Percentiles rank a stretch among this genome's conserved stretches.
phyloP scores from a whole-genome alignment of 2,329 filamentous ascomycete genomes.

The Volutella citrinella region DNA sequence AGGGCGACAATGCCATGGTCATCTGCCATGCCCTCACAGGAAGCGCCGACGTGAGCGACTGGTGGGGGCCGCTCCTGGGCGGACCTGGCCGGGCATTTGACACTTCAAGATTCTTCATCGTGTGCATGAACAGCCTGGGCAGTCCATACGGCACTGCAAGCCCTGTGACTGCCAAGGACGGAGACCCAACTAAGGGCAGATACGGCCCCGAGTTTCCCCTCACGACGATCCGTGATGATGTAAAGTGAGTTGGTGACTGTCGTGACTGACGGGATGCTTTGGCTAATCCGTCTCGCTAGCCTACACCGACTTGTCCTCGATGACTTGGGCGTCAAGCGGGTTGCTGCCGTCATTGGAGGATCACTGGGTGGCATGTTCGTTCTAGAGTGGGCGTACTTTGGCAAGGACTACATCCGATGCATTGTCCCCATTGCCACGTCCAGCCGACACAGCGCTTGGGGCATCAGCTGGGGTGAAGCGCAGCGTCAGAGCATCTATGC shows the following conservation, averaged over 20 bases:
- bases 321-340: conserved; percentile 73
- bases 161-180: conserved; percentile 84
- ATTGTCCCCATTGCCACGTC: conserved; percentile 85
- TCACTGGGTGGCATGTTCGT: conserved; percentile 89
- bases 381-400: conserved; percentile 89
- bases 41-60: conserved; percentile 80
- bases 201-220: conserved; percentile 97
- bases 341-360: conserved; percentile 77
- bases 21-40: conserved; percentile 84
- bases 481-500: conserved; percentile 94
- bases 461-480: conserved; percentile 87
- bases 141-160: conserved; percentile 87
- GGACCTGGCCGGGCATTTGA: conserved; percentile 78
- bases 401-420: conserved; percentile 76
- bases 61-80: conserved; percentile 82
- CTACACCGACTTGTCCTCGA: conserved; percentile 79
- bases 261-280: too few species aligned
- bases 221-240: conserved; percentile 93
- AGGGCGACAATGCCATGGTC: conserved; percentile 66
- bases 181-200: conserved; percentile 66
- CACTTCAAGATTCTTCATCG: conserved; percentile 76
- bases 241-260: conserved; percentile 74
- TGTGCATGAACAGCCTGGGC: conserved; percentile 82
- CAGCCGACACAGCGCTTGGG: conserved; percentile 82
- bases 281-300: too few species aligned